Percentiles rank a stretch among this genome's conserved stretches.
Evolutionary conservation across 768 basidiomycete species (phyloP).

Genomic region (Wakefieldia striispora): DNA sequence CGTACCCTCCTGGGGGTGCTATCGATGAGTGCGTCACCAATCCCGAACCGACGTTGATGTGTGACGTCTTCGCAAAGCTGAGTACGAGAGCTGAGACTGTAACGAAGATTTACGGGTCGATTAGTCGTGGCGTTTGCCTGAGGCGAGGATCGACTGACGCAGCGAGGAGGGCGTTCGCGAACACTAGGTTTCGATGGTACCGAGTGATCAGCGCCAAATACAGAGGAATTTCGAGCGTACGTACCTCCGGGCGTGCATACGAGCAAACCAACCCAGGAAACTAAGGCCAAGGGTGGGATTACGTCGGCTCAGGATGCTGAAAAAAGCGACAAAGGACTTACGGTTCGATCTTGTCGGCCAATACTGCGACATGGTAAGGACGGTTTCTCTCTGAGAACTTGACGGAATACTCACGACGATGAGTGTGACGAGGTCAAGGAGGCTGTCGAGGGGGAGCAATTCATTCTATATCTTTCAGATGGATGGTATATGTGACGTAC

Average conservation of each 20-base stretch:
- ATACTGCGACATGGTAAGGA: conserved; percentile 6
- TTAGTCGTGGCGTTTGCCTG: neutral
- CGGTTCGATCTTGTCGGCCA: conserved; percentile 14
- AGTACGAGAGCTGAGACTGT: conserved; percentile 15
- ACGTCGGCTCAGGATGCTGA: neutral
- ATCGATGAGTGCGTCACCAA: conserved; percentile 8
- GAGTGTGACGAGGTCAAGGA: conserved; percentile 5
- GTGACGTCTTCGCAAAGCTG: conserved; percentile 9
- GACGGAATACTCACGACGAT: conserved; percentile 10
- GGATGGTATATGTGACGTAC: conserved; percentile 1
- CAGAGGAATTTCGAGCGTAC: neutral
- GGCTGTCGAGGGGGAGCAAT: neutral
- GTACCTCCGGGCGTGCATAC: conserved; percentile 20
- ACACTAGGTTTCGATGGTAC: conserved; percentile 9
- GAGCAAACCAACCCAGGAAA: conserved; percentile 16
- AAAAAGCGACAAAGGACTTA: neutral
- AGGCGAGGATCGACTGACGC: conserved; percentile 10
- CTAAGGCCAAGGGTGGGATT: neutral
- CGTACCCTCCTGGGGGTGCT: conserved; percentile 5
- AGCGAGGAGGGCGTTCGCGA: conserved; percentile 14
- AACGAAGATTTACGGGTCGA: neutral
- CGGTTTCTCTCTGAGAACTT: too few species aligned
- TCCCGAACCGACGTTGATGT: conserved; percentile 7
- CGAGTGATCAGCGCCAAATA: neutral
- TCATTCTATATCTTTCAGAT: neutral